Base-by-base conservation (phyloP, 495 filamentous ascomycete genomes). In the Viridothelium virens region DNA sequence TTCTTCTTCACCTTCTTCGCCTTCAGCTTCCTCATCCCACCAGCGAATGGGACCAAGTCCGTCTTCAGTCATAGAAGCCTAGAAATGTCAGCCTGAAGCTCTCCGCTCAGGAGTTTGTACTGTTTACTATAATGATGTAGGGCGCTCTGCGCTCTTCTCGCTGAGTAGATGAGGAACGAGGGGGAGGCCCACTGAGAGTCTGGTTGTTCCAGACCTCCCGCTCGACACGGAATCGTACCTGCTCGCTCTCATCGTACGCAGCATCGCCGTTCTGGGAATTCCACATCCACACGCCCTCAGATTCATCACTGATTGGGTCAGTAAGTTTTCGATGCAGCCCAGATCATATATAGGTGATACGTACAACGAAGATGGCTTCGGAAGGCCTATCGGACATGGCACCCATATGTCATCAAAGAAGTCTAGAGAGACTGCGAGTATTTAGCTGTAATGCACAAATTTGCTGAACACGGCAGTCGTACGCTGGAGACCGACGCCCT, bases 361-460 rank as follows among this genome's bases (percentile, higher is more conserved):
- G 76, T 77, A 92, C 89, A 91, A 96, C 71, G 81, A 79, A 14
- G 85, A 83, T n/a, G 82, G 83, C 25, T 89, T 84, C 41, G 90
- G 85, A 0, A 97, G 82, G 34, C 64, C 88, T 81, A 12, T 83
- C 76, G 2, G 81, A 81, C 31, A 59, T 0, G 92, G 90, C 2
- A 97, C 84, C 63, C 87, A 84, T 47, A 97, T 91, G 66, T 97
- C 92, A 69, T 90, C 87, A 72, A 96, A 97, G 73, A 98, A 98
- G 63, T 92, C 89, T 0, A 90, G 86, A 16, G 84, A 84, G 56
- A 97, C 91, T 91, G 63, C 46, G 11, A 10, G 38, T 12, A n/a
- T 0, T 36, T 69, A 18, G 44, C 71, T 53, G 71, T 59, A 12
- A 38, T 37, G 16, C 56, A 33, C 12, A 38, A 63, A 61, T 3